Conservation (phyloP, 164 flowering plant species). For the Dillenia suffruticosa region DNA sequence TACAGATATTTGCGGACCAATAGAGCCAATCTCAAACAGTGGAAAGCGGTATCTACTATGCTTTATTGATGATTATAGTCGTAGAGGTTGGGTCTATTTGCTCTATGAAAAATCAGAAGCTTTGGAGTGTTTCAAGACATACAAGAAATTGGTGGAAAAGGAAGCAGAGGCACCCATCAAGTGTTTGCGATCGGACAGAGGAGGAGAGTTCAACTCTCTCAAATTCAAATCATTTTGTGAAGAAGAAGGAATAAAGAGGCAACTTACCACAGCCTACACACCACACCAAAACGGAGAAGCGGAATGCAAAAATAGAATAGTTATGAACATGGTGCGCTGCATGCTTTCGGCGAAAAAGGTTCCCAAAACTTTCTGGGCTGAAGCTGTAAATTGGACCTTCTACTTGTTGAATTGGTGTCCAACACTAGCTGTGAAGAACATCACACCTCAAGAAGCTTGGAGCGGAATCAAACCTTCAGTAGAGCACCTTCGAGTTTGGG, state of each 20-base stretch:
- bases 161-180: no score
- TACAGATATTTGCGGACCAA: neutral
- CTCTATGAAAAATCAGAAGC: neutral
- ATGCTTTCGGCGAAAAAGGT: neutral
- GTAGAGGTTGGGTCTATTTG: neutral
- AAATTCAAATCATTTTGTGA: neutral
- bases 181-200: no score
- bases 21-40: neutral
- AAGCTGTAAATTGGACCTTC: neutral
- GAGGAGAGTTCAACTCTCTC: neutral
- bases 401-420: neutral
- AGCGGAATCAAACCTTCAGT: conserved; percentile 1
- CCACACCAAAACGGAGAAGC: neutral
- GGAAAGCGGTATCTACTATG: neutral
- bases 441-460: conserved; percentile 2
- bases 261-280: neutral
- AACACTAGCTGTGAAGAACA: neutral
- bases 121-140: neutral
- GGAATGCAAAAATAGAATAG: neutral
- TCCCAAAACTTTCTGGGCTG: neutral
- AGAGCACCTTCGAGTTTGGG: neutral
- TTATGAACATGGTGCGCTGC: conserved; percentile 1
- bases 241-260: neutral
- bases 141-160: no score
- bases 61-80: neutral